phyloP scores from a whole-genome alignment of 2,329 filamentous ascomycete genomes.

The Pezicula carpinea region DNA sequence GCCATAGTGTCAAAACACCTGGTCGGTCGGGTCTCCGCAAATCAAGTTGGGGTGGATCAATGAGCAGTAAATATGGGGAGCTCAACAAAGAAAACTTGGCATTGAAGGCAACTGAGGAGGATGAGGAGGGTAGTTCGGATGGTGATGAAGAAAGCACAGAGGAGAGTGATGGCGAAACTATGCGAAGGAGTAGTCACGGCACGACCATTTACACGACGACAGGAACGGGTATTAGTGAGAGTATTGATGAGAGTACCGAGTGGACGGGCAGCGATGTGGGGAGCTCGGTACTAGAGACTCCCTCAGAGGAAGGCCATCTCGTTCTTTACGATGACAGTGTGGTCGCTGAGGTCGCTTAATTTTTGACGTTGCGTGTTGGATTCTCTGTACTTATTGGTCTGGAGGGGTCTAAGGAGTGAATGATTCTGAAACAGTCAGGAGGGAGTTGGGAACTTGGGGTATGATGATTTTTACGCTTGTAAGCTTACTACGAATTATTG shows the following conservation, averaged over 20 bases:
- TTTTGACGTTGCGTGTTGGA: too few relatives aligned
- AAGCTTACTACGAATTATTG: too few relatives aligned
- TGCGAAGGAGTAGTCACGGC: constrained; percentile 27
- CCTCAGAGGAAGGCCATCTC: neutral
- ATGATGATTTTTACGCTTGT: too few relatives aligned
- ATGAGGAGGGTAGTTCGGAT: constrained; percentile 16
- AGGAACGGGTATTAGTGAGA: constrained; percentile 20
- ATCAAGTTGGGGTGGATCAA: constrained; percentile 60
- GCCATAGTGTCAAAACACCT: constrained; percentile 70
- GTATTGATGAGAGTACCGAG: constrained; percentile 25
- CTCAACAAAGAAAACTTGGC: constrained; percentile 60
- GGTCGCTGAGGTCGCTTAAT: neutral
- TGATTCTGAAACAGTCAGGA: too few relatives aligned
- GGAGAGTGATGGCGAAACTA: constrained; percentile 20
- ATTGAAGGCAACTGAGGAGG: constrained; percentile 58
- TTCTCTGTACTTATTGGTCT: too few relatives aligned
- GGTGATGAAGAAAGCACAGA: constrained; percentile 10
- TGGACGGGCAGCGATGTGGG: constrained; percentile 22
- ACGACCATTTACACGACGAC: constrained; percentile 23
- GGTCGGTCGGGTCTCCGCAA: constrained; percentile 52
- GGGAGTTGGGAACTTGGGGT: too few relatives aligned
- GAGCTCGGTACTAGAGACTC: neutral
- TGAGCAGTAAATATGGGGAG: constrained; percentile 38
- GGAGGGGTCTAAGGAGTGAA: too few relatives aligned
- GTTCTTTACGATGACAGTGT: neutral